A percentile compares a stretch with the other conserved stretches of the same genome.
Conservation (phyloP, 345 rosid genomes). For the Salix suchowensis region DNA sequence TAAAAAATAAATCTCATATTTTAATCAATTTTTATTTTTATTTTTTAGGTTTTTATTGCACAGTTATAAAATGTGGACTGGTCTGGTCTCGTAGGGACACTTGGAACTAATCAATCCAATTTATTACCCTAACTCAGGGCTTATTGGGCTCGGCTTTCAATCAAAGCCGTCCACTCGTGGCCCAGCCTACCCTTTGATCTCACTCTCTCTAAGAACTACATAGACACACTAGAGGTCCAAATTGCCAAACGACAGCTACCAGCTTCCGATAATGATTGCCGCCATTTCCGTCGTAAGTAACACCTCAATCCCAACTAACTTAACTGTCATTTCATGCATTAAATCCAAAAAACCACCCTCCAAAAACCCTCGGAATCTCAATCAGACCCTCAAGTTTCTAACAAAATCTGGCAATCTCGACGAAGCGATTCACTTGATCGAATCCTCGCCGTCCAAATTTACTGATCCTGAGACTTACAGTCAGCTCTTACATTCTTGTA, state of each 20-base stretch:
- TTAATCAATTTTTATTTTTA: too few species aligned
- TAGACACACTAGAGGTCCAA: too few species aligned
- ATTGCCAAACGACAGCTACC: not conserved
- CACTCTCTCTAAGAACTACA: not conserved
- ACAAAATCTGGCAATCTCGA: slow-evolving; percentile 24
- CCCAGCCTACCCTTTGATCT: not conserved
- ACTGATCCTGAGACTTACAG: slow-evolving; percentile 22
- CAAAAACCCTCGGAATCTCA: slow-evolving; percentile 8
- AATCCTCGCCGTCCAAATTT: slow-evolving; percentile 25
- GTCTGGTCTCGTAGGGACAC: too few species aligned
- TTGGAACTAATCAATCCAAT: too few species aligned
- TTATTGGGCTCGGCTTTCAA: too few species aligned
- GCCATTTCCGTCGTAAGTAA: slow-evolving; percentile 13
- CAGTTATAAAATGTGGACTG: too few species aligned
- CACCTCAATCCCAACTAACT: slow-evolving; percentile 2
- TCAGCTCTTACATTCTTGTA: slow-evolving; percentile 37
- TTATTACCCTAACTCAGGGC: too few species aligned
- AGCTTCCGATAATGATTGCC: slow-evolving; percentile 12
- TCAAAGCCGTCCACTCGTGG: too few species aligned
- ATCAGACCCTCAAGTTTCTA: slow-evolving; percentile 23
- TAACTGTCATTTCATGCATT: not conserved
- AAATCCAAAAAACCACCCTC: not conserved
- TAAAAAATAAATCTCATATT: too few species aligned
- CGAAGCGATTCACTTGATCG: slow-evolving; percentile 25
- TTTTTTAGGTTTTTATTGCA: too few species aligned